These are phyloP conservation scores for Cyberlindnera mrakii DNA, from an alignment of 805 yeast genomes.

Conservation along the genomic window DNA sequence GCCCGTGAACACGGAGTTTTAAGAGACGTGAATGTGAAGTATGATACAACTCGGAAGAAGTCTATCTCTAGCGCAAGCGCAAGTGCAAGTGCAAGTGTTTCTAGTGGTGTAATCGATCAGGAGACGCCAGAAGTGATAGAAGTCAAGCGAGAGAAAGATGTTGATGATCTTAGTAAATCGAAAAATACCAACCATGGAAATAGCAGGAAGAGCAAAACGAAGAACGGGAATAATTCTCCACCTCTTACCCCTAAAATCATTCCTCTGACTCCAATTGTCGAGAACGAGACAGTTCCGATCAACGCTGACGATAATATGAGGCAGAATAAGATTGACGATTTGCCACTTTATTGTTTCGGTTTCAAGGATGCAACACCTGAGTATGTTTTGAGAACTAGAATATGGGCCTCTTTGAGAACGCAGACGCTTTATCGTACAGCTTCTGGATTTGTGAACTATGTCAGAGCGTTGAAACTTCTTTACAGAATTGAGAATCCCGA, in stretches of 20 bases:
- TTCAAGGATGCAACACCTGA: conserved; percentile 62
- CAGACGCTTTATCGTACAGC: conserved; percentile 82
- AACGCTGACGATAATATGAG: conserved; percentile 28
- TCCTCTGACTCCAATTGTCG: conserved; percentile 4
- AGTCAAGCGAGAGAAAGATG: background rate
- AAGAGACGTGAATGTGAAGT: conserved; percentile 11
- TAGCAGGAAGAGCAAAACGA: too few relatives aligned
- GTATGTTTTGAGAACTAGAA: conserved; percentile 62
- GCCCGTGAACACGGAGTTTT: conserved; percentile 47
- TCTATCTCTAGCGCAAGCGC: conserved; percentile 1
- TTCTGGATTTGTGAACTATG: conserved; percentile 78
- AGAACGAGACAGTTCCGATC: conserved; percentile 29
- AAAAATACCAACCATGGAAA: too few relatives aligned
- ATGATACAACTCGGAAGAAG: conserved; percentile 15
- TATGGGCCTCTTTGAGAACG: conserved; percentile 82
- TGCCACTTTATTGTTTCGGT: conserved; percentile 70
- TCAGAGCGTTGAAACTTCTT: conserved; percentile 63
- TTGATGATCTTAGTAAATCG: background rate
- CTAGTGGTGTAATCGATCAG: too few relatives aligned
- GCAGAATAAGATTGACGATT: conserved; percentile 45
- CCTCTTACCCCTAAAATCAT: conserved; percentile 5
- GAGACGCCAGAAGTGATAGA: background rate
- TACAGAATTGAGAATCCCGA: conserved; percentile 62
- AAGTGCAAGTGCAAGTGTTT: background rate
- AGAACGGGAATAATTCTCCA: too few relatives aligned